Evolutionary conservation across 352 stramenopile genomes (phyloP), one percentile per base, ranked within the genome.

Genomic region (Pythium periplocum): DNA sequence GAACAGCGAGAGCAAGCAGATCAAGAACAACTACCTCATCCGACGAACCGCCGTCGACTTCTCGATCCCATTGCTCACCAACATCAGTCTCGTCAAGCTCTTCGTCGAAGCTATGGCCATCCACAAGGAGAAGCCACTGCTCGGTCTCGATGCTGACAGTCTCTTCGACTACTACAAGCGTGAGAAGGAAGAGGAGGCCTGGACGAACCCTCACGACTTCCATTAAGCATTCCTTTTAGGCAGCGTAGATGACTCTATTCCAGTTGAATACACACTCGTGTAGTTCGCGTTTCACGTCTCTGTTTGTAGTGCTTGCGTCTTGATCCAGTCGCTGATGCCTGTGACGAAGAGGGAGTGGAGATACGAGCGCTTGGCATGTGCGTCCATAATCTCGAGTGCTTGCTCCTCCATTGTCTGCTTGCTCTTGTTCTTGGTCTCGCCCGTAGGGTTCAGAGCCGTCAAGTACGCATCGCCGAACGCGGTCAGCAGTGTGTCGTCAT

Each of bases 81-180:
- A 95, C 73, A 88, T 91, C 46, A 93, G 86, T 48, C 69, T 97
- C 47, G 88, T 96, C 53, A 90, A 97, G 75, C 75, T 98, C 46
- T 97, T 97, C 62, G 88, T 95, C 46, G 86, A 96, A 53, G 67
- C 88, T n/a, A 92, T 98, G 72, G 78, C 73, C 44, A 85, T 96
- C 60, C 85, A 98, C 82, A 93, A 97, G 68, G 83, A 96, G 58
- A 62, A 94, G 83, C 91, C 74, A 52, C 62, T 98, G 61, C 75
- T 97, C 51, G 95, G 93, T 10, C 73, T 99, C 30, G 87, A 99
- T 55, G 75, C 95, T 12, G 83, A 96, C 63, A 98, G 86, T 61
- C 78, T 99, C 45, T 99, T 99, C 66, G 96, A 99, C 64, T 98
- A 99, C 68, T 99, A 99, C 80, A 73, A 96, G 64, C 75, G 76